Percentiles rank a stretch among this genome's conserved stretches.
Evolutionary conservation across 1,284 basidiomycete species (phyloP).

Genomic region (Trichosporon inkin): DNA sequence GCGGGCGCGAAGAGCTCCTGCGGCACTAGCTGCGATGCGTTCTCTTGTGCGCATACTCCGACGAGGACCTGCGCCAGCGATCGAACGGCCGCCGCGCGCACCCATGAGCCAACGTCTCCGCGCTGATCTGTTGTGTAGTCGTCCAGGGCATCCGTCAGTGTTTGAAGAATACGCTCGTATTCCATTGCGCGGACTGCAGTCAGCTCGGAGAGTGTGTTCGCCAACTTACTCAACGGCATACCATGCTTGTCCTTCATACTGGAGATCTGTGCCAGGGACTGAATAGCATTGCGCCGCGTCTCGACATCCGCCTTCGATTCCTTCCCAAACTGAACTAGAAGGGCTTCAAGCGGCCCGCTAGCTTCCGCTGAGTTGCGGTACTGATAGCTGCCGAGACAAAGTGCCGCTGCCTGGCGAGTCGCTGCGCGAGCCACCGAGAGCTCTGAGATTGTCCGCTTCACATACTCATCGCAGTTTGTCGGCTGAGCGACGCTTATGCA

Average conservation of each 20-base stretch:
- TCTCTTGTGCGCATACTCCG: constrained; percentile 21
- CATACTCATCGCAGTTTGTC: constrained; percentile 27
- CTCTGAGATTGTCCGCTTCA: constrained; percentile 62
- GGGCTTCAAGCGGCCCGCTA: constrained; percentile 21
- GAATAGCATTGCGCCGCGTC: constrained; percentile 39
- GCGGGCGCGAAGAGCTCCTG: constrained; percentile 58
- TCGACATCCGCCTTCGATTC: constrained; percentile 41
- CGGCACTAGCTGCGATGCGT: constrained; percentile 52
- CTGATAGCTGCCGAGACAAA: constrained; percentile 67
- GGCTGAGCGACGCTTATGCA: constrained; percentile 58
- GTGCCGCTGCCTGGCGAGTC: constrained; percentile 69
- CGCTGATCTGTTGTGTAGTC: constrained; percentile 93
- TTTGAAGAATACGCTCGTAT: constrained; percentile 25
- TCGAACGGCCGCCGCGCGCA: constrained; percentile 70
- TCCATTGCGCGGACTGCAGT: constrained; percentile 21
- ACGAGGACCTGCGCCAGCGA: constrained; percentile 26
- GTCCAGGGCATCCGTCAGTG: constrained; percentile 61
- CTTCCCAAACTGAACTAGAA: constrained; percentile 28
- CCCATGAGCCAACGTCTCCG: constrained; percentile 97
- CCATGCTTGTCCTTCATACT: constrained; percentile 13
- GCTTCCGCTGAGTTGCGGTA: constrained; percentile 55
- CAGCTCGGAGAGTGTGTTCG: not conserved
- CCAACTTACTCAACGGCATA: constrained; percentile 23
- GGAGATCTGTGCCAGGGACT: constrained; percentile 33
- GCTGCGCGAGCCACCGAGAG: constrained; percentile 55